Conservation (phyloP, 2,329 filamentous ascomycete species). For the Venturia aucupariae region DNA sequence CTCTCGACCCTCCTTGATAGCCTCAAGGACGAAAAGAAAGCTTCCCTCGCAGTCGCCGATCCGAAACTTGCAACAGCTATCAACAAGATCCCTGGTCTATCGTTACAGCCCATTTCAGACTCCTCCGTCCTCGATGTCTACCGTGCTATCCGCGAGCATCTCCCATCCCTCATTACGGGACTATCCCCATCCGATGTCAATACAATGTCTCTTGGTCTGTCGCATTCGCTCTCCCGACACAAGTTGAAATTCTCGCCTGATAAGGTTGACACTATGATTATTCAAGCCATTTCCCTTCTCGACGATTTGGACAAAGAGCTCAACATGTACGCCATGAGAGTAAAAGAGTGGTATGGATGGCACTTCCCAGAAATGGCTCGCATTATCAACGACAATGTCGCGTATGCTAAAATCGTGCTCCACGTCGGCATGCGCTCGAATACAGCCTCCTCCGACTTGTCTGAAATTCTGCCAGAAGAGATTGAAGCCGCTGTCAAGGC, state of each 20-base stretch:
- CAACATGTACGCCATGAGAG: conserved; percentile 97
- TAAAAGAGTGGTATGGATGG: conserved; percentile 99
- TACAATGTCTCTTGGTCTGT: conserved; percentile 92
- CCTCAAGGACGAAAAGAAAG: conserved; percentile 96
- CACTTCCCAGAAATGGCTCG: conserved; percentile 98
- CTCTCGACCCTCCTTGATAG: conserved; percentile 73
- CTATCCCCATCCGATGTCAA: conserved; percentile 77
- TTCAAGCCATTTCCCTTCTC: conserved; percentile 87
- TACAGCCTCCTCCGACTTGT: conserved; percentile 64
- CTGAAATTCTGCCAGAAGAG: conserved; percentile 89
- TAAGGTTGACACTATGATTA: conserved; percentile 99
- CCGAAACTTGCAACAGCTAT: conserved; percentile 86
- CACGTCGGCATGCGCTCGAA: conserved; percentile 83
- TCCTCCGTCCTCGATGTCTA: conserved; percentile 79
- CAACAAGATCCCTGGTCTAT: conserved; percentile 80
- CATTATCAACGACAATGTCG: conserved; percentile 90
- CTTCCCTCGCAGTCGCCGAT: conserved; percentile 86
- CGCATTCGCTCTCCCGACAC: conserved; percentile 91
- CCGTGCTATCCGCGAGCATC: conserved; percentile 84
- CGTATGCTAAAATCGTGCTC: conserved; percentile 81
- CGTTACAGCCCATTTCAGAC: conserved; percentile 75
- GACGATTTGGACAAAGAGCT: conserved; percentile 98
- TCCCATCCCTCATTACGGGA: conserved; percentile 83
- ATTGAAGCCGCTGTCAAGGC: conserved; percentile 87
- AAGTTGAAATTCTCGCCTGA: conserved; percentile 98